These are phyloP conservation scores for Straminergon stramineum DNA, from an alignment of 225 moss, liverwort and hornwort genomes.

Conservation along the genomic window DNA sequence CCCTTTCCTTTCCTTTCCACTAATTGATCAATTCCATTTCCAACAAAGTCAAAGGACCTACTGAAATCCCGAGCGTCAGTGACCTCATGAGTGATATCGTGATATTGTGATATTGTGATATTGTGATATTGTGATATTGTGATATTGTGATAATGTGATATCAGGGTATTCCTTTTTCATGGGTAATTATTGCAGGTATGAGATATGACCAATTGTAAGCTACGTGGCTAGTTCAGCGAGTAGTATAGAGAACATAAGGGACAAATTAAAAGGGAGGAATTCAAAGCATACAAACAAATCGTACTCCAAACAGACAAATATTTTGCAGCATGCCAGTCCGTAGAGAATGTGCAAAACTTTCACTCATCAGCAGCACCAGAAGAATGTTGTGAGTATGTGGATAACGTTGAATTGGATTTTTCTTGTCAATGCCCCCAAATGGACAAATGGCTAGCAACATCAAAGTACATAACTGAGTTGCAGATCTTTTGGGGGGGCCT, in stretches of 20 bases:
- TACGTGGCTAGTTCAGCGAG: too few relatives aligned
- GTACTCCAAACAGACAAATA: background rate
- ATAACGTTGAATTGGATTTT: background rate
- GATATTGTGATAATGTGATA: too few relatives aligned
- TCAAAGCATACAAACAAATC: too few relatives aligned
- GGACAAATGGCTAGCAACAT: background rate
- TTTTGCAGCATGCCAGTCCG: background rate
- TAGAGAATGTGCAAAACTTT: background rate
- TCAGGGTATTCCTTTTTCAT: background rate
- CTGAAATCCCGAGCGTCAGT: background rate
- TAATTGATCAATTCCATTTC: background rate
- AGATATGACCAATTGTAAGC: background rate
- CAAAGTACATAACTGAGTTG: too few relatives aligned
- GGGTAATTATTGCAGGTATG: background rate
- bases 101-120: too few relatives aligned
- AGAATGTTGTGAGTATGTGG: background rate
- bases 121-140: too few relatives aligned
- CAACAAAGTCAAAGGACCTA: background rate
- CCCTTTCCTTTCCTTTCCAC: background rate
- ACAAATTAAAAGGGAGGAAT: too few relatives aligned
- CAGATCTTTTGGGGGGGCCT: too few relatives aligned
- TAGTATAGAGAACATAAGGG: background rate
- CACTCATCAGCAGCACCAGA: background rate
- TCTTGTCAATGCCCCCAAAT: rapidly evolving
- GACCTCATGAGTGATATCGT: background rate